phyloP scores from a whole-genome alignment of 345 rosid genomes.

The Eucalyptus lansdowneana region DNA sequence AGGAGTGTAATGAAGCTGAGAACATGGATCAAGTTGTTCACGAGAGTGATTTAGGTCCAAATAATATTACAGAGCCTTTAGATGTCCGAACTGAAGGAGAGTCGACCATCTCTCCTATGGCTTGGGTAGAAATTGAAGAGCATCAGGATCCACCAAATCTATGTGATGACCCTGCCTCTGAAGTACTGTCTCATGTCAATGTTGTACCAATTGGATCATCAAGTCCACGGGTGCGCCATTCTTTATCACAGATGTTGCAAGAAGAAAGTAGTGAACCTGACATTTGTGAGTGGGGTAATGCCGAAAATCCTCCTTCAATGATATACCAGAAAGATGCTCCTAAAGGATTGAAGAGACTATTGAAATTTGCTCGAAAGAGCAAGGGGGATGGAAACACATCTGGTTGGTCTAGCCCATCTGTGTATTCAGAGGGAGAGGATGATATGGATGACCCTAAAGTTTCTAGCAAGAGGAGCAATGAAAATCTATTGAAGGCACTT shows the following conservation, averaged over 20 bases:
- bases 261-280: slow-evolving; percentile 61
- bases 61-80: slow-evolving; percentile 2
- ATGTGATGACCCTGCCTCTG: slow-evolving; percentile 3
- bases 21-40: slow-evolving; percentile 3
- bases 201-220: slow-evolving; percentile 13
- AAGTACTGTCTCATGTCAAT: slow-evolving; percentile 14
- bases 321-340: slow-evolving; percentile 49
- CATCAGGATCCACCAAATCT: slow-evolving; percentile 13
- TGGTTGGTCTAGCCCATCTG: slow-evolving; percentile 57
- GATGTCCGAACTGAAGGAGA: slow-evolving; percentile 31
- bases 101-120: slow-evolving; percentile 37
- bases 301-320: slow-evolving; percentile 49
- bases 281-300: slow-evolving; percentile 50
- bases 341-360: slow-evolving; percentile 57
- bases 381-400: slow-evolving; percentile 46
- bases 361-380: slow-evolving; percentile 60
- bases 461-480: slow-evolving; percentile 29
- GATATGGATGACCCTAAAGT: slow-evolving; percentile 38
- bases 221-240: slow-evolving; percentile 52
- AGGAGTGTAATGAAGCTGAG: slow-evolving; percentile 5
- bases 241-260: slow-evolving; percentile 66
- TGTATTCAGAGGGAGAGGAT: slow-evolving; percentile 62
- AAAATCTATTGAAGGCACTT: slow-evolving; percentile 31
- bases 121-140: slow-evolving; percentile 59
- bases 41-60: slow-evolving; percentile 4